phyloP scores from a whole-genome alignment of 768 basidiomycete species.

The Mycena metata region DNA sequence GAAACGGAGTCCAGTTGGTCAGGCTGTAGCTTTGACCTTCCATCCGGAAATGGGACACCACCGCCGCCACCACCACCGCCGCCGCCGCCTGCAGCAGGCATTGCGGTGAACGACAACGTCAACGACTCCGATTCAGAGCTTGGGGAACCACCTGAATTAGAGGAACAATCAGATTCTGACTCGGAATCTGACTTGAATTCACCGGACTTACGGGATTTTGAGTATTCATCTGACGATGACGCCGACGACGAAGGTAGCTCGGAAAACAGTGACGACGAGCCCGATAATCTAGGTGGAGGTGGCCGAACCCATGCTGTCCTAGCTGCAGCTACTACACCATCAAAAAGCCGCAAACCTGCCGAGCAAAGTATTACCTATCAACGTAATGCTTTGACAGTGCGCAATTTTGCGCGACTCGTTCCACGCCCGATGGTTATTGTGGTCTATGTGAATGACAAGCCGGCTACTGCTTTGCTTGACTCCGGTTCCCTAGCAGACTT shows the following conservation, averaged over 20 bases:
- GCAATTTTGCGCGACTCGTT: conserved; percentile 24
- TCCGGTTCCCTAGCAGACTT: conserved; percentile 49
- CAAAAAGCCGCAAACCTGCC: not conserved
- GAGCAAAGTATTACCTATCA: conserved; percentile 11
- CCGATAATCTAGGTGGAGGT: no score
- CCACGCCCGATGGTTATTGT: conserved; percentile 45
- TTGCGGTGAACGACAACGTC: no score
- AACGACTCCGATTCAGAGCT: not conserved
- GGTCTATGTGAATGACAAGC: conserved; percentile 44
- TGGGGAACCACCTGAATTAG: not conserved
- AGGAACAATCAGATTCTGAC: not conserved
- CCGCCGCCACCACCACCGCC: not conserved
- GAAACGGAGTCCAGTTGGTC: not conserved
- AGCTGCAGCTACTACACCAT: no score
- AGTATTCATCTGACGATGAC: not conserved
- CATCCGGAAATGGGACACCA: not conserved
- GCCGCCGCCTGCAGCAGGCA: not conserved
- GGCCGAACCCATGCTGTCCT: no score
- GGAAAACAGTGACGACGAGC: not conserved
- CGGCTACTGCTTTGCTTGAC: conserved; percentile 46
- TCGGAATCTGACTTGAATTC: not conserved
- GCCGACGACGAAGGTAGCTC: not conserved
- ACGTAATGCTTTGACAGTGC: conserved; percentile 20
- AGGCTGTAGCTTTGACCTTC: not conserved
- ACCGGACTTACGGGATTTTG: no score